These are phyloP conservation scores for Gryganskiella cystojenkinii DNA, from an alignment of 192 early-diverging fungal genomes.

Conservation along the genomic window DNA sequence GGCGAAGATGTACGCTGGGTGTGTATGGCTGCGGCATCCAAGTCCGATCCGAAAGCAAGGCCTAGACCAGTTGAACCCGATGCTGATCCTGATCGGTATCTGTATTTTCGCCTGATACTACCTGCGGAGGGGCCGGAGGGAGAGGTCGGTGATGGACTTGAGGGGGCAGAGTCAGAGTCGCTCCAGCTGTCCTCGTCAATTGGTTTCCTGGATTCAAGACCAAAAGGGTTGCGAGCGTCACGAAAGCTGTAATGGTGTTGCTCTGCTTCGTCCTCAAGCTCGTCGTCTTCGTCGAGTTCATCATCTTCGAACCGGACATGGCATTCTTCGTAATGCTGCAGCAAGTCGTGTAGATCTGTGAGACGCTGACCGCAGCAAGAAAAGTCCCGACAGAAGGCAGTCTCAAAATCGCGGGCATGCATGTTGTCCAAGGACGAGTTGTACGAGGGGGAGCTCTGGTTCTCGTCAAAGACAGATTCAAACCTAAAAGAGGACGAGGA, in stretches of 20 bases:
- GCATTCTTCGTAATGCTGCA: conserved; percentile 97
- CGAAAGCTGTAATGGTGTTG: too few relatives aligned
- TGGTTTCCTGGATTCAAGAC: not conserved
- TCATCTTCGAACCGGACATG: conserved; percentile 92
- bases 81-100: not conserved
- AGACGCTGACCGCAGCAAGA: conserved; percentile 91
- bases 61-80: not conserved
- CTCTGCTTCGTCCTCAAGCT: not conserved
- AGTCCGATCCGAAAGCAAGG: not conserved
- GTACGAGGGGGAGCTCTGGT: not conserved
- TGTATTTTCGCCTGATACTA: not conserved
- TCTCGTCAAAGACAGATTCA: conserved; percentile 16
- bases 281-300: conserved; percentile 58
- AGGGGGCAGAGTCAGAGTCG: conserved; percentile 26
- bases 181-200: conserved; percentile 32
- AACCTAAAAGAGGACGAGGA: conserved; percentile 9
- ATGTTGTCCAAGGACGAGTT: not conserved
- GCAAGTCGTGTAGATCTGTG: conserved; percentile 89
- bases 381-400: conserved; percentile 95
- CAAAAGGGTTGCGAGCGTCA: too few relatives aligned
- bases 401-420: conserved; percentile 78
- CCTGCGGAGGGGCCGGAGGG: not conserved
- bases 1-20: not conserved
- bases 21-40: not conserved
- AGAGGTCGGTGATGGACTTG: conserved; percentile 20